Conservation (phyloP, 2,329 filamentous ascomycete species). For the Capronia coronata region DNA sequence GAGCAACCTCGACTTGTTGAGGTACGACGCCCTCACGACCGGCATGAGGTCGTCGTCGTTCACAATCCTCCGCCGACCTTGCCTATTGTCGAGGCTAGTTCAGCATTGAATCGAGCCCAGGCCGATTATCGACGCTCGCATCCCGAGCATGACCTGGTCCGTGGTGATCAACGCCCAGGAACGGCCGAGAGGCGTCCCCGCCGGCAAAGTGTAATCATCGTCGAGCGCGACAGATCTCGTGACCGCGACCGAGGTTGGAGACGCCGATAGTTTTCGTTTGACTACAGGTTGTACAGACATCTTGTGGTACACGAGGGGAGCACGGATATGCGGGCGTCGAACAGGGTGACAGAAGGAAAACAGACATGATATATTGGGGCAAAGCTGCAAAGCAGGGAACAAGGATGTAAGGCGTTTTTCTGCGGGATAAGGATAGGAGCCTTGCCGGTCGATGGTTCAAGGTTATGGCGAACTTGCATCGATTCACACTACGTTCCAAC, state of each 20-base stretch:
- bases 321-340: background rate
- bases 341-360: background rate
- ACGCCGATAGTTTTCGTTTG: constrained; percentile 5
- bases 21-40: constrained; percentile 8
- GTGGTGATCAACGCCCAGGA: constrained; percentile 7
- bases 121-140: constrained; percentile 14
- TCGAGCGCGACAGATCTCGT: constrained; percentile 7
- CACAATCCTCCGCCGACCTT: constrained; percentile 9
- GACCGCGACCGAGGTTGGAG: constrained; percentile 2
- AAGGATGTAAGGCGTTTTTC: too few species aligned
- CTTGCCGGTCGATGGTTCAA: too few species aligned
- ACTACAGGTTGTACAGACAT: too few species aligned
- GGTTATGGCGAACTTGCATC: too few species aligned
- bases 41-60: constrained; percentile 18
- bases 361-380: background rate
- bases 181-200: constrained; percentile 12
- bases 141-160: background rate
- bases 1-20: constrained; percentile 14
- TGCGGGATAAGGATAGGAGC: too few species aligned
- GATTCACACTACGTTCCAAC: too few species aligned
- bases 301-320: background rate
- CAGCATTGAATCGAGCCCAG: constrained; percentile 20
- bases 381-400: constrained; percentile 19
- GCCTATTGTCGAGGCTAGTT: constrained; percentile 1
- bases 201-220: constrained; percentile 15